These are phyloP conservation scores for Liquidambar formosana DNA, from an alignment of 164 flowering plant genomes.

Conservation along the genomic window DNA sequence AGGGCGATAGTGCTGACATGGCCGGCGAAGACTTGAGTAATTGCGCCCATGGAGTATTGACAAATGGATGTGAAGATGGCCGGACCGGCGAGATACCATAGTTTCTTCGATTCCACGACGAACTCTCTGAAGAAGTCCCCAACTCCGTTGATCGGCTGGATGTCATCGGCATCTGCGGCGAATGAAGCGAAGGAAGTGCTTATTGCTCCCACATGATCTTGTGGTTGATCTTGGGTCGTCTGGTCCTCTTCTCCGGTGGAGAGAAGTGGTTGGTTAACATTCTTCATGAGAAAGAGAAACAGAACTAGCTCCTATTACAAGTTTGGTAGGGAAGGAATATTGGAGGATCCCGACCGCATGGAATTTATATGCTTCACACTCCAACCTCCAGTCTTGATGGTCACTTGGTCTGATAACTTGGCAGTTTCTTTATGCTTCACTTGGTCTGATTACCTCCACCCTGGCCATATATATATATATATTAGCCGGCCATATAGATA, in stretches of 20 bases:
- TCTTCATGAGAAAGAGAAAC: conserved; percentile 1
- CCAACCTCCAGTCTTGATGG: too few relatives aligned
- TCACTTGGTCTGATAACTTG: too few relatives aligned
- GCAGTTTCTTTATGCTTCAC: too few relatives aligned
- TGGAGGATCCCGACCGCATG: too few relatives aligned
- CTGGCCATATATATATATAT: too few relatives aligned
- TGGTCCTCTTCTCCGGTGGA: background rate
- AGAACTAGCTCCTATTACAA: too few relatives aligned
- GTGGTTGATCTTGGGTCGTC: background rate
- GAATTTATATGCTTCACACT: too few relatives aligned
- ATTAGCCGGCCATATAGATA: too few relatives aligned
- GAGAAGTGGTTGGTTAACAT: conserved; percentile 15
- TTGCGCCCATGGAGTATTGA: conserved; percentile 71
- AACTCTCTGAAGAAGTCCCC: conserved; percentile 37
- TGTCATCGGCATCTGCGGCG: conserved; percentile 26
- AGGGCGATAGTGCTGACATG: conserved; percentile 63
- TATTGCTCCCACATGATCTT: background rate
- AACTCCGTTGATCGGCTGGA: conserved; percentile 29
- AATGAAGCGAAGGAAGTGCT: conserved; percentile 1
- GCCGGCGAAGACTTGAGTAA: conserved; percentile 72
- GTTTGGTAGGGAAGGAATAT: too few relatives aligned
- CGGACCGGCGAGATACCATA: conserved; percentile 73
- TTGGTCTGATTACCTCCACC: too few relatives aligned
- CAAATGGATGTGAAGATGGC: conserved; percentile 71
- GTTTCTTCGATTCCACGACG: conserved; percentile 47